Evolutionary conservation across 2,329 filamentous ascomycete species (phyloP).

Genomic region (Plenodomus biglobosus): DNA sequence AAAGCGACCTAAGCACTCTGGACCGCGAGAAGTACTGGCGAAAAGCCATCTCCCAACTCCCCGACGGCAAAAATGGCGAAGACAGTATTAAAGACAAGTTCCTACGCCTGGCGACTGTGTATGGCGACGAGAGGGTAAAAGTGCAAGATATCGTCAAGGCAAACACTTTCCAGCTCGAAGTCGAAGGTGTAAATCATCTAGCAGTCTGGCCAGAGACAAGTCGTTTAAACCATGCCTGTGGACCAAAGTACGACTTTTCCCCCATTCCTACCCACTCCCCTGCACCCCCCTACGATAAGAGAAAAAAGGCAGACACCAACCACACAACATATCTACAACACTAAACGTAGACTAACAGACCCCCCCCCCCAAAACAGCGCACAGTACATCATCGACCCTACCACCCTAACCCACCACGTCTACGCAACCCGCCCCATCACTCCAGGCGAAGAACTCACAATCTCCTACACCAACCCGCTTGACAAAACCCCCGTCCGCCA

Average conservation of each 20-base stretch:
- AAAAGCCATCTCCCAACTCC: constrained; percentile 30
- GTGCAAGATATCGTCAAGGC: constrained; percentile 41
- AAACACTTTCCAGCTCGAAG: constrained; percentile 37
- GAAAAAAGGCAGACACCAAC: too few species aligned
- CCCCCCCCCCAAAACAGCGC: too few species aligned
- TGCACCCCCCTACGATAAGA: too few species aligned
- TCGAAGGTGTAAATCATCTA: constrained; percentile 34
- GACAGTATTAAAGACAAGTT: constrained; percentile 20
- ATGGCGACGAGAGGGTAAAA: constrained; percentile 25
- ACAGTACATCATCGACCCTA: constrained; percentile 44
- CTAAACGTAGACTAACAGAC: too few species aligned
- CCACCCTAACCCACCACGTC: constrained; percentile 45
- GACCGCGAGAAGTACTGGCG: constrained; percentile 35
- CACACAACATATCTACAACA: too few species aligned
- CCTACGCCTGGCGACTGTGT: constrained; percentile 28
- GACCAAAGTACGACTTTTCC: constrained; percentile 30
- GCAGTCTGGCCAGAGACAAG: constrained; percentile 46
- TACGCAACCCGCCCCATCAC: constrained; percentile 39
- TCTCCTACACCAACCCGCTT: constrained; percentile 47
- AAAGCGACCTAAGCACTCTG: constrained; percentile 27
- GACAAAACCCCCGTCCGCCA: constrained; percentile 34
- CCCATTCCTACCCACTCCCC: neutral
- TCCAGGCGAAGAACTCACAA: constrained; percentile 46
- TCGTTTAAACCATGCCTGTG: constrained; percentile 48
- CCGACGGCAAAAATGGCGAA: too few species aligned